Conservation (phyloP, 75 land plant genomes). For the Larix kaempferi region DNA sequence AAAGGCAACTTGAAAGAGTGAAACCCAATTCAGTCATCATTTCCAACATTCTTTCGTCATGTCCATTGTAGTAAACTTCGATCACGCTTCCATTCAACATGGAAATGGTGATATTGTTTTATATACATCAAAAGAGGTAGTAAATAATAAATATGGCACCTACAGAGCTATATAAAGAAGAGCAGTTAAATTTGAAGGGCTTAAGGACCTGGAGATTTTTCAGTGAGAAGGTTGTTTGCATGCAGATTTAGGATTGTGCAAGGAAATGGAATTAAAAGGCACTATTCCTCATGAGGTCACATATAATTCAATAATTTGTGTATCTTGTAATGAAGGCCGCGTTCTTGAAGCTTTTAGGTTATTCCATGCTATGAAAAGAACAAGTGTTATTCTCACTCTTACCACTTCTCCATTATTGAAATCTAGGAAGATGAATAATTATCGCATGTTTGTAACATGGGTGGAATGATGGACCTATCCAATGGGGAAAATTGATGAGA, state of each 20-base stretch:
- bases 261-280: slow-evolving; percentile 29
- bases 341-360: too few relatives aligned
- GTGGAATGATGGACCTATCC: too few relatives aligned
- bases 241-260: slow-evolving; percentile 55
- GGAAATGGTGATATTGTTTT: slow-evolving; percentile 61
- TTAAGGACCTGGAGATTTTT: too few relatives aligned
- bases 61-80: too few relatives aligned
- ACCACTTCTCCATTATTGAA: too few relatives aligned
- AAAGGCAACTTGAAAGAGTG: too few relatives aligned
- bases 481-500: too few relatives aligned
- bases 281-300: slow-evolving; percentile 38
- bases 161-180: background rate
- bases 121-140: slow-evolving; percentile 31
- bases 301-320: slow-evolving; percentile 56
- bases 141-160: slow-evolving; percentile 2
- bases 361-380: slow-evolving; percentile 50
- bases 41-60: too few relatives aligned
- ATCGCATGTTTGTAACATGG: too few relatives aligned
- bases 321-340: slow-evolving; percentile 53
- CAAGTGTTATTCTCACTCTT: too few relatives aligned
- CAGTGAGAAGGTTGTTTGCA: slow-evolving; percentile 33
- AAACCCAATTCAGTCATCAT: too few relatives aligned
- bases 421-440: too few relatives aligned
- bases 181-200: slow-evolving; percentile 15
- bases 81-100: slow-evolving; percentile 58